Percentiles rank a stretch among this genome's conserved stretches.
phyloP scores from a whole-genome alignment of 164 flowering plant species.

The Liriodendron chinense region DNA sequence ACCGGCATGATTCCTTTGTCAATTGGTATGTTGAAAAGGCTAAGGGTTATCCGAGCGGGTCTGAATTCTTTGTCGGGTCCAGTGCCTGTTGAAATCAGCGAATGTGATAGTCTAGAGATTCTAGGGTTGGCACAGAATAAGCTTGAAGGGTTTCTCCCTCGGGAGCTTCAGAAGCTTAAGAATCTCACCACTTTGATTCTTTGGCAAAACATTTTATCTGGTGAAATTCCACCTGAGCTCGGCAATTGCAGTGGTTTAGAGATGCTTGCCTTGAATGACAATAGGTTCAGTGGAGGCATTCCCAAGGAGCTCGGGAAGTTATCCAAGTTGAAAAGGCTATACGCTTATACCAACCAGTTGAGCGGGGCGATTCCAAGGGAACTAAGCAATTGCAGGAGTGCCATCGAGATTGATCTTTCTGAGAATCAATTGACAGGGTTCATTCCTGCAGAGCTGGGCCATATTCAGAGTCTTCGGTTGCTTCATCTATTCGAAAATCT shows the following conservation, averaged over 20 bases:
- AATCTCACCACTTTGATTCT: conserved; percentile 44
- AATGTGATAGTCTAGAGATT: conserved; percentile 43
- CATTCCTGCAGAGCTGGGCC: conserved; percentile 47
- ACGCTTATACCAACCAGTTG: conserved; percentile 45
- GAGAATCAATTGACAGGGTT: conserved; percentile 45
- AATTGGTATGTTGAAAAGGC: conserved; percentile 37
- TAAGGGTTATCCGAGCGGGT: conserved; percentile 50
- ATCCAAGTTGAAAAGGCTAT: conserved; percentile 30
- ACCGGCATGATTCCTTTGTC: conserved; percentile 44
- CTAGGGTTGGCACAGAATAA: conserved; percentile 53
- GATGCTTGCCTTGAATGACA: conserved; percentile 43
- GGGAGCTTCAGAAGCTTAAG: conserved; percentile 40
- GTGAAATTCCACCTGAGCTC: conserved; percentile 49
- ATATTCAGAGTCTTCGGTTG: conserved; percentile 38
- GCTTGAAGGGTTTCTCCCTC: conserved; percentile 44
- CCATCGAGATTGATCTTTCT: conserved; percentile 54
- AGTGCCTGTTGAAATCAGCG: conserved; percentile 42
- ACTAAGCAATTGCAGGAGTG: conserved; percentile 36
- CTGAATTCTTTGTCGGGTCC: conserved; percentile 43
- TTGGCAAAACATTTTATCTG: conserved; percentile 47
- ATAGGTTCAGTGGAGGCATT: conserved; percentile 39
- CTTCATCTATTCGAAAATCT: conserved; percentile 54
- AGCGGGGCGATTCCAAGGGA: conserved; percentile 54
- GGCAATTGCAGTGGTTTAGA: conserved; percentile 45
- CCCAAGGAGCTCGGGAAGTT: conserved; percentile 56